Percentiles rank a stretch among this genome's conserved stretches.
These are phyloP conservation scores for Erodium texanum DNA, from an alignment of 441 rosid species.

Conservation along the genomic window DNA sequence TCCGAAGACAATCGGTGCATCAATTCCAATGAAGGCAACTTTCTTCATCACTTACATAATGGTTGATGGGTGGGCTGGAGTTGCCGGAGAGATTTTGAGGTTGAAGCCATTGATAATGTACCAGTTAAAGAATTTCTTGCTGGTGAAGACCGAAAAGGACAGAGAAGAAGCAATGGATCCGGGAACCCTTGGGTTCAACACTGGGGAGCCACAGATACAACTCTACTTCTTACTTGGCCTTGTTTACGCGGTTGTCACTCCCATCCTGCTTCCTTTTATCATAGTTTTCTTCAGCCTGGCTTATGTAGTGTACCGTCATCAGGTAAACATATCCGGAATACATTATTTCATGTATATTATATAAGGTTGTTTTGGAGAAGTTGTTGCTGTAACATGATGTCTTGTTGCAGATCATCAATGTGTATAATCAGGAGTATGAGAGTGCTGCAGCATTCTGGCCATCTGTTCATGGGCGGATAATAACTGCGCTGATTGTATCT, in stretches of 20 bases:
- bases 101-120: conserved; percentile 64
- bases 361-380: not conserved
- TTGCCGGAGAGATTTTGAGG: conserved; percentile 85
- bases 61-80: conserved; percentile 99
- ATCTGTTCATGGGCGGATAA: conserved; percentile 75
- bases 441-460: conserved; percentile 94
- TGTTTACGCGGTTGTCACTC: conserved; percentile 78
- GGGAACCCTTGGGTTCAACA: conserved; percentile 81
- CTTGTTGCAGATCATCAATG: conserved; percentile 69
- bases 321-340: conserved; percentile 62
- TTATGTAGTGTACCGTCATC: conserved; percentile 77
- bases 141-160: conserved; percentile 92
- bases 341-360: not conserved
- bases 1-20: conserved; percentile 73
- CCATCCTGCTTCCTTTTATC: conserved; percentile 78
- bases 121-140: conserved; percentile 82
- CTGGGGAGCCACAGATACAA: conserved; percentile 86
- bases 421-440: too few relatives aligned
- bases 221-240: conserved; percentile 87
- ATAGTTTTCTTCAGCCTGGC: conserved; percentile 72
- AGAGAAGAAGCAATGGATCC: conserved; percentile 94
- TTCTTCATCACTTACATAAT: too few relatives aligned
- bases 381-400: not conserved
- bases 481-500: conserved; percentile 58
- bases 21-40: conserved; percentile 85